These are phyloP conservation scores for Cytospora paraplurivora DNA, from an alignment of 2,329 filamentous ascomycete genomes.

Conservation along the genomic window DNA sequence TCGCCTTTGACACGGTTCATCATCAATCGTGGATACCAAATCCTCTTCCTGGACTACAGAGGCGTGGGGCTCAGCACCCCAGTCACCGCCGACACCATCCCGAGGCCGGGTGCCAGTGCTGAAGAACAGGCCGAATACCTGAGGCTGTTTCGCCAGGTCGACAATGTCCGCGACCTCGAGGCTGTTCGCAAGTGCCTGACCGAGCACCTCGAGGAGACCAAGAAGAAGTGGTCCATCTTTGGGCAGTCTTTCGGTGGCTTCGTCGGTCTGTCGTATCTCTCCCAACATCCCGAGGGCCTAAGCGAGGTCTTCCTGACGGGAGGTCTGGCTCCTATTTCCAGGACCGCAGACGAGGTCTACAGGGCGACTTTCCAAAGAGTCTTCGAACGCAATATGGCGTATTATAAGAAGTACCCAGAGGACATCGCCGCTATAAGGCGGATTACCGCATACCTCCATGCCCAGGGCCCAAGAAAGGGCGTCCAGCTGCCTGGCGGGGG, in stretches of 20 bases:
- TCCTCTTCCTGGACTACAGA: conserved; percentile 86
- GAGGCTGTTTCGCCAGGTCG: conserved; percentile 84
- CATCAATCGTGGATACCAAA: conserved; percentile 79
- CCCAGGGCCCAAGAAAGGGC: conserved; percentile 49
- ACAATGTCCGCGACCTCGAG: conserved; percentile 86
- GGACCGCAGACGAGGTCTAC: conserved; percentile 75
- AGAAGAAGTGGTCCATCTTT: conserved; percentile 80
- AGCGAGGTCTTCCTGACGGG: conserved; percentile 84
- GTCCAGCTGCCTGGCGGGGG: conserved; percentile 72
- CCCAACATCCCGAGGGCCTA: conserved; percentile 74
- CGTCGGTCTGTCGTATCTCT: conserved; percentile 80
- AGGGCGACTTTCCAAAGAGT: conserved; percentile 69
- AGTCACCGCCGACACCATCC: conserved; percentile 72
- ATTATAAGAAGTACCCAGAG: conserved; percentile 83
- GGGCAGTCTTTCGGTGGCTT: conserved; percentile 95
- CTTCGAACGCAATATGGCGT: conserved; percentile 71
- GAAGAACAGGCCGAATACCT: conserved; percentile 77
- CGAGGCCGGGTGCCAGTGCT: conserved; percentile 59
- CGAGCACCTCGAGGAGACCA: conserved; percentile 60
- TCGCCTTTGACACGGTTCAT: conserved; percentile 69
- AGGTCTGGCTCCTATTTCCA: conserved; percentile 76
- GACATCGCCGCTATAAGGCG: conserved; percentile 69
- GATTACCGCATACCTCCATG: conserved; percentile 65
- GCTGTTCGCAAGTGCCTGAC: conserved; percentile 79
- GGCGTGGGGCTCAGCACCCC: conserved; percentile 85